phyloP scores from a whole-genome alignment of 2,329 filamentous ascomycete genomes.

The Aspergillus ruber region DNA sequence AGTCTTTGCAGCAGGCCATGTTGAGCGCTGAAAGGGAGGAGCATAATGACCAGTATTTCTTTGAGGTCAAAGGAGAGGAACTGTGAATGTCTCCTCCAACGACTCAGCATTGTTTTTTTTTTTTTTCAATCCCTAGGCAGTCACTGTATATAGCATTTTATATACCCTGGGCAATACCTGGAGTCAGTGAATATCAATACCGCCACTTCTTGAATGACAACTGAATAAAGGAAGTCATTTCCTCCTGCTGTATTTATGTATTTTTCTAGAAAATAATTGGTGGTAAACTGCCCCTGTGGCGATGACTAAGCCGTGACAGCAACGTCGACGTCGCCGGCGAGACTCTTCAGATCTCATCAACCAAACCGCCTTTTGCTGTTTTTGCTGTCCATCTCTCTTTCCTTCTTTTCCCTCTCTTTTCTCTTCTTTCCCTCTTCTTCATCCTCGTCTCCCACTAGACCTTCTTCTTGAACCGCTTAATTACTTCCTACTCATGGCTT shows the following conservation, averaged over 20 bases:
- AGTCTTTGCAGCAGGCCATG: conserved; percentile 14
- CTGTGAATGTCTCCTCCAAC: neutral
- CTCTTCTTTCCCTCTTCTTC: conserved; percentile 8
- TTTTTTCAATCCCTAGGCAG: no score
- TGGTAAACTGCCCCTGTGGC: neutral
- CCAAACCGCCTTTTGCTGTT: conserved; percentile 6
- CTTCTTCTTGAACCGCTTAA: conserved; percentile 6
- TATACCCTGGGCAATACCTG: no score
- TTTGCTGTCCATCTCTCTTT: conserved; percentile 13
- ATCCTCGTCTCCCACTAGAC: conserved; percentile 6
- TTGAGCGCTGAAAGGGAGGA: neutral
- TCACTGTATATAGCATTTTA: neutral
- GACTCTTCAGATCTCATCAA: conserved; percentile 2
- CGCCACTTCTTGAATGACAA: no score
- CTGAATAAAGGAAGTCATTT: no score
- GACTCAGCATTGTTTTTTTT: neutral
- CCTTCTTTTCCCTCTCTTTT: conserved; percentile 10
- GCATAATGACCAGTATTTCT: neutral
- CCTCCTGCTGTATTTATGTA: no score
- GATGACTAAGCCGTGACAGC: neutral
- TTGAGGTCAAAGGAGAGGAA: conserved; percentile 10
- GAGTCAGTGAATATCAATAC: no score
- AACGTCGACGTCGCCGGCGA: neutral
- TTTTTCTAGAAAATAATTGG: no score
- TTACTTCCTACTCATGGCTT: conserved; percentile 38